Conservation (phyloP, 1,139 yeast species). For the Zhuliangozyma parablackwelliae region DNA sequence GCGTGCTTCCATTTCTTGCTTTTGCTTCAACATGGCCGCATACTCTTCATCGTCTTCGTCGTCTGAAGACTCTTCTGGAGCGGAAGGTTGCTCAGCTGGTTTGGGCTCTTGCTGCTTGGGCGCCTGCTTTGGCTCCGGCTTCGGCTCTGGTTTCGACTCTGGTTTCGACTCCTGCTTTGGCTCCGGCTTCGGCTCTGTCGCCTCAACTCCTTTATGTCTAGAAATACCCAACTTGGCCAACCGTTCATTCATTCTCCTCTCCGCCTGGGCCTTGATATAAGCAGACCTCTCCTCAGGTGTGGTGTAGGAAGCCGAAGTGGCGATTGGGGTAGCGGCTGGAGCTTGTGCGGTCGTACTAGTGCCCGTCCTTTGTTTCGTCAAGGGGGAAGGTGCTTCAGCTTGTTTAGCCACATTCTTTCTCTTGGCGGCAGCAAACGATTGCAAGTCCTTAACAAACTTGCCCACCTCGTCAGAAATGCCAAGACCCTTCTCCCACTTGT, state of each 20-base stretch:
- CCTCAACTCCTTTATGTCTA: conserved; percentile 8
- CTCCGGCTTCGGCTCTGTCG: conserved; percentile 2
- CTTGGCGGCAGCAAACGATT: conserved; percentile 16
- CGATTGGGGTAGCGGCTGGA: background rate
- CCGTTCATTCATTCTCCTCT: conserved; percentile 82
- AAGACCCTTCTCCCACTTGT: conserved; percentile 82
- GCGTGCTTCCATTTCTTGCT: conserved; percentile 45
- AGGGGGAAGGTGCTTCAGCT: conserved; percentile 1
- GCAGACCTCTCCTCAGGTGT: conserved; percentile 72
- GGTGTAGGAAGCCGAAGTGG: conserved; percentile 13
- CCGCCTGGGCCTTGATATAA: conserved; percentile 85
- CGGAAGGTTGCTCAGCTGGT: conserved; percentile 3
- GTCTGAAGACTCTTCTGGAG: conserved; percentile 19
- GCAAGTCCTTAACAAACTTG: conserved; percentile 56
- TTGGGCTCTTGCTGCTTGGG: background rate
- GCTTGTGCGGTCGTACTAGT: conserved; percentile 10
- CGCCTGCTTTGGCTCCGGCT: background rate
- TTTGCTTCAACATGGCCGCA: conserved; percentile 41
- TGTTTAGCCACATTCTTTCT: conserved; percentile 4
- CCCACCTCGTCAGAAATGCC: conserved; percentile 66
- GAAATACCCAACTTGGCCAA: conserved; percentile 80
- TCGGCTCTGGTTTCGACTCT: background rate
- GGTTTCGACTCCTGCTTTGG: conserved; percentile 1
- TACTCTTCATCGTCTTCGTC: conserved; percentile 48
- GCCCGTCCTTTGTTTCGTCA: conserved; percentile 4